Conservation (phyloP, 495 filamentous ascomycete species). For the Trichocladium uniseriatum region DNA sequence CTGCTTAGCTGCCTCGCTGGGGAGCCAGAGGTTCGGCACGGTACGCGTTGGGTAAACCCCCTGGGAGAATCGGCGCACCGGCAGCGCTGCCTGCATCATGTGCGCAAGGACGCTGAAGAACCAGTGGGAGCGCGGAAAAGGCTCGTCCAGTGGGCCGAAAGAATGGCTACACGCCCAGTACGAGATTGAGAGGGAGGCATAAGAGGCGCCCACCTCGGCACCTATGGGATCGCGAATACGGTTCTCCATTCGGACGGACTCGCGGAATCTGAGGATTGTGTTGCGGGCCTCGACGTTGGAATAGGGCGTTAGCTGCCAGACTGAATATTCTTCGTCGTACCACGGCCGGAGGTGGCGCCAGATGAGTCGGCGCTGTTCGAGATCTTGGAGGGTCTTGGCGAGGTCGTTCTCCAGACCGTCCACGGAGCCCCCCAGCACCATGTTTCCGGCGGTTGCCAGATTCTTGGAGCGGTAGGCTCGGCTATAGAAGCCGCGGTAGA, state of each 20-base stretch:
- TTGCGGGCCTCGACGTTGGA: neutral
- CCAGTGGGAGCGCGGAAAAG: neutral
- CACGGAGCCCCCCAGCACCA: neutral
- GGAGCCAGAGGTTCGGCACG: neutral
- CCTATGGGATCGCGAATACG: no score
- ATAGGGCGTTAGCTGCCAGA: neutral
- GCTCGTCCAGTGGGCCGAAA: neutral
- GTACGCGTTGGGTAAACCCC: neutral
- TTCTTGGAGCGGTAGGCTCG: neutral
- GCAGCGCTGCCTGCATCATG: conserved; percentile 1
- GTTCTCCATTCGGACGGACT: no score
- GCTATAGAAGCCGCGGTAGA: neutral
- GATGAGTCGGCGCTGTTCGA: neutral
- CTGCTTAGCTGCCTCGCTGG: neutral
- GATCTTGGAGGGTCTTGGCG: neutral
- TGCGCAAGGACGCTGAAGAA: neutral
- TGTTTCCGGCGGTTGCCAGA: neutral
- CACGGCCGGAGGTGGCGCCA: neutral
- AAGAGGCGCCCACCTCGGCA: no score
- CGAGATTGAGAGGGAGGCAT: no score
- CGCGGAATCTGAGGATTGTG: neutral
- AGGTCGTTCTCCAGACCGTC: neutral
- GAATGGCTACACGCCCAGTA: no score
- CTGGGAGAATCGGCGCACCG: neutral
- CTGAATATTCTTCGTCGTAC: neutral